These are phyloP conservation scores for Alternaria incomplexa DNA, from an alignment of 2,329 filamentous ascomycete genomes.

Conservation along the genomic window DNA sequence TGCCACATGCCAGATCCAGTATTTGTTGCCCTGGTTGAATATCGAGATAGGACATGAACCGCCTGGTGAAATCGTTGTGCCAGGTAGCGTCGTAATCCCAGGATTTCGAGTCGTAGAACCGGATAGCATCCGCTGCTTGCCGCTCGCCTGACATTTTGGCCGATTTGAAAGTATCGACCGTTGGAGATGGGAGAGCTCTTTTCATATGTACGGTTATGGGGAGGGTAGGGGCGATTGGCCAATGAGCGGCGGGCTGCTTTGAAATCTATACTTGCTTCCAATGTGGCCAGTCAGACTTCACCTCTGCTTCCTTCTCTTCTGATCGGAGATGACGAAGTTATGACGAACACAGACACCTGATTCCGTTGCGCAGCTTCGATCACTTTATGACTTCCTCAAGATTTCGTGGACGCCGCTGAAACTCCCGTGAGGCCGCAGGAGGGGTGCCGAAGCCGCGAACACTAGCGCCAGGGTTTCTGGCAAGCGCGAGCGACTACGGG, in stretches of 20 bases:
- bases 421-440: slow-evolving; percentile 4
- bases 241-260: slow-evolving; percentile 1
- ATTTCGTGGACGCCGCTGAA: not conserved
- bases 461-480: not conserved
- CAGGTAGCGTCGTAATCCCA: slow-evolving; percentile 50
- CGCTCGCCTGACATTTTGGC: slow-evolving; percentile 20
- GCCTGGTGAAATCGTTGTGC: slow-evolving; percentile 49
- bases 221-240: not conserved
- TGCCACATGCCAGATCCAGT: slow-evolving; percentile 56
- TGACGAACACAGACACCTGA: not conserved
- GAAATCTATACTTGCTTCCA: slow-evolving; percentile 4
- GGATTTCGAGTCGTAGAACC: slow-evolving; percentile 46
- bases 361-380: not conserved
- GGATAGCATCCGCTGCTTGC: slow-evolving; percentile 39
- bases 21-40: slow-evolving; percentile 48
- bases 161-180: not conserved
- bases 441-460: slow-evolving; percentile 12
- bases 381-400: not conserved
- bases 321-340: not conserved
- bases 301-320: not conserved
- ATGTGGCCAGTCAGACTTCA: slow-evolving; percentile 5
- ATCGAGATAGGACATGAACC: slow-evolving; percentile 43
- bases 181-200: not conserved
- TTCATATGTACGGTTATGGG: not conserved
- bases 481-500: slow-evolving; percentile 1